phyloP scores from a whole-genome alignment of 2,329 filamentous ascomycete species.

The Polytolypa hystricis region DNA sequence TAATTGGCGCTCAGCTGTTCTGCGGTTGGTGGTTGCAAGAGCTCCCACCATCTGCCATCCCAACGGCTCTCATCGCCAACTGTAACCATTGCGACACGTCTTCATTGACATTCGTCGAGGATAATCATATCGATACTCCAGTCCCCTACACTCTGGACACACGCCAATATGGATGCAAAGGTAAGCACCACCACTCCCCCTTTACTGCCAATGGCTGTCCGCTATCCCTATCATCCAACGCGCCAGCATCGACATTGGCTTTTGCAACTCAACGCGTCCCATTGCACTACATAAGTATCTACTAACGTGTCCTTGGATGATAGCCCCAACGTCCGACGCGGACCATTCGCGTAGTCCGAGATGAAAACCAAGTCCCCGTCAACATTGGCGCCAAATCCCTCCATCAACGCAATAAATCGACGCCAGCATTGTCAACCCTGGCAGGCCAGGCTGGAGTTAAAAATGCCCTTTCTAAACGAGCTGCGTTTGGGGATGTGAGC shows the following conservation, averaged over 20 bases:
- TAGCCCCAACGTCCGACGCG: constrained; percentile 60
- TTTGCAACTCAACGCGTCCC: neutral
- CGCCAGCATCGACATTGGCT: neutral
- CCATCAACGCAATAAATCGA: constrained; percentile 76
- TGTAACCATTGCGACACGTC: constrained; percentile 4
- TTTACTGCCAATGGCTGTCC: neutral
- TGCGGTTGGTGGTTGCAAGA: no score
- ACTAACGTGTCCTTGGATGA: neutral
- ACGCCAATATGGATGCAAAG: constrained; percentile 36
- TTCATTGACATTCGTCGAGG: no score
- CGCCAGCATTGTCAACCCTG: constrained; percentile 47
- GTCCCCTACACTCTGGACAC: no score
- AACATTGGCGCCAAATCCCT: constrained; percentile 45
- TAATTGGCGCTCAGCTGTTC: no score
- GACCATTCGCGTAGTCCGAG: constrained; percentile 47
- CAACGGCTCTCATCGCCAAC: no score
- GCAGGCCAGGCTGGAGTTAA: constrained; percentile 48
- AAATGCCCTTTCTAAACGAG: constrained; percentile 59
- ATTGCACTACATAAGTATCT: neutral
- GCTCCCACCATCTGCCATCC: no score
- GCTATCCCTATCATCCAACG: neutral
- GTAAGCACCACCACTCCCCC: no score
- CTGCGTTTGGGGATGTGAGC: constrained; percentile 73
- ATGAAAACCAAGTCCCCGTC: constrained; percentile 56
- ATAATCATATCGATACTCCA: no score